A percentile compares a stretch with the other conserved stretches of the same genome.
Evolutionary conservation across 495 filamentous ascomycete genomes (phyloP).

Genomic region (Thermochaetoides thermophila): DNA sequence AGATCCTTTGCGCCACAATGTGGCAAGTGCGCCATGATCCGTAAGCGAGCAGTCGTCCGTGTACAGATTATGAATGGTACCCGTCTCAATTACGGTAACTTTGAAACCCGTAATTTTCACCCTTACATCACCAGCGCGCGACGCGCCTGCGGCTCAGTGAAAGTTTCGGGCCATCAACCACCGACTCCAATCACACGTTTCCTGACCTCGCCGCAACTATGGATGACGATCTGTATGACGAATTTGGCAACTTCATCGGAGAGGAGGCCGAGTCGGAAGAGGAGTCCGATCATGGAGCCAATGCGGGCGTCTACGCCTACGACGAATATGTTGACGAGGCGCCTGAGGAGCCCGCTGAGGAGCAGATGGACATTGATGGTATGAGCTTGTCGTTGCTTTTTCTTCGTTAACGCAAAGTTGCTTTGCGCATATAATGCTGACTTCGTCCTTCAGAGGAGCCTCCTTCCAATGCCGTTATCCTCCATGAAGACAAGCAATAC

Average conservation of each 20-base stretch:
- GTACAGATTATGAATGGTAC: no score
- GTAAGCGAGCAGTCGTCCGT: no score
- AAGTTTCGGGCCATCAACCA: not conserved
- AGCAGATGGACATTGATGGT: conserved; percentile 93
- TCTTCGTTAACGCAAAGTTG: no score
- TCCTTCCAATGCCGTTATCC: conserved; percentile 89
- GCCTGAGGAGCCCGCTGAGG: conserved; percentile 50
- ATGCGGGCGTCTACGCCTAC: conserved; percentile 63
- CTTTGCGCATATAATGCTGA: conserved; percentile 4
- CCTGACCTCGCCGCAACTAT: conserved; percentile 10
- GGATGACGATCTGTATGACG: conserved; percentile 25
- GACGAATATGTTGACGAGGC: conserved; percentile 56
- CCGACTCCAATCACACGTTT: not conserved
- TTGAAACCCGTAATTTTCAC: conserved; percentile 9
- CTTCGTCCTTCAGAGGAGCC: conserved; percentile 42
- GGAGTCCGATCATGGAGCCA: conserved; percentile 59
- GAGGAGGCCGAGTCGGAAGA: conserved; percentile 75
- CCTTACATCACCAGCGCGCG: conserved; percentile 7
- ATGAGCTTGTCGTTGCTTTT: conserved; percentile 8
- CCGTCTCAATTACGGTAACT: no score
- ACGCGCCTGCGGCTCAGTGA: conserved; percentile 4
- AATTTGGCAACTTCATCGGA: conserved; percentile 37
- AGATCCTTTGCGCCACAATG: no score
- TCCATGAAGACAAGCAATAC: conserved; percentile 99
- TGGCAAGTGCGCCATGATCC: no score